A percentile compares a stretch with the other conserved stretches of the same genome.
phyloP scores from a whole-genome alignment of 2,329 filamentous ascomycete species.

The Clarireedia monteithiana region DNA sequence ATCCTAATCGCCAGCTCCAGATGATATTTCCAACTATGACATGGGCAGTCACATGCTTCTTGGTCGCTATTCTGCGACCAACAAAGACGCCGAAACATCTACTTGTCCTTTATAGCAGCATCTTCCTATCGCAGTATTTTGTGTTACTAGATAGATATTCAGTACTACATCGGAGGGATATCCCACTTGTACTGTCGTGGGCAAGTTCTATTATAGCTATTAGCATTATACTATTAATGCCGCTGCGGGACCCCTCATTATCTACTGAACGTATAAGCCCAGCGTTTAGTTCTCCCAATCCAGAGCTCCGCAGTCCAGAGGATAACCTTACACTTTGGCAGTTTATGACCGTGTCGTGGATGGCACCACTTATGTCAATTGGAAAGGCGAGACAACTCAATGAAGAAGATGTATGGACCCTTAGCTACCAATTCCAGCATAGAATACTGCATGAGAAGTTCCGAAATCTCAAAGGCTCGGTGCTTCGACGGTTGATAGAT shows the following conservation, averaged over 20 bases:
- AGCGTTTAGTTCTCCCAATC: conserved; percentile 47
- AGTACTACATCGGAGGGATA: conserved; percentile 4
- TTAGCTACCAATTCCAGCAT: conserved; percentile 79
- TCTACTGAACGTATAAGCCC: conserved; percentile 49
- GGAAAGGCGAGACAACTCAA: conserved; percentile 60
- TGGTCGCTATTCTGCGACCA: conserved; percentile 19
- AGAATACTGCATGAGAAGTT: conserved; percentile 66
- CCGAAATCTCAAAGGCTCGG: conserved; percentile 61
- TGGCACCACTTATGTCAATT: conserved; percentile 61
- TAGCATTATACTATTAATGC: conserved; percentile 56
- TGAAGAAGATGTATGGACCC: conserved; percentile 73
- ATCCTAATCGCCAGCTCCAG: conserved; percentile 21
- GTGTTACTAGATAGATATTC: conserved; percentile 28
- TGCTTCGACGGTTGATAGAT: conserved; percentile 59
- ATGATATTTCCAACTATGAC: conserved; percentile 24
- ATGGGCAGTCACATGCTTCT: conserved; percentile 20
- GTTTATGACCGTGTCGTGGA: conserved; percentile 81
- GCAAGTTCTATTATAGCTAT: conserved; percentile 40
- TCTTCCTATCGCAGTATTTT: conserved; percentile 20
- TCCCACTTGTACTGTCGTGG: conserved; percentile 28
- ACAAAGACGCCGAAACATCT: conserved; percentile 21
- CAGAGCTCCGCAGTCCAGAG: conserved; percentile 63
- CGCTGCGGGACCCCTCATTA: conserved; percentile 53
- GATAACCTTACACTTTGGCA: conserved; percentile 74
- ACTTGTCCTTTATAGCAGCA: conserved; percentile 16